Conservation (phyloP, 306 rosid species). For the Myrica gale region DNA sequence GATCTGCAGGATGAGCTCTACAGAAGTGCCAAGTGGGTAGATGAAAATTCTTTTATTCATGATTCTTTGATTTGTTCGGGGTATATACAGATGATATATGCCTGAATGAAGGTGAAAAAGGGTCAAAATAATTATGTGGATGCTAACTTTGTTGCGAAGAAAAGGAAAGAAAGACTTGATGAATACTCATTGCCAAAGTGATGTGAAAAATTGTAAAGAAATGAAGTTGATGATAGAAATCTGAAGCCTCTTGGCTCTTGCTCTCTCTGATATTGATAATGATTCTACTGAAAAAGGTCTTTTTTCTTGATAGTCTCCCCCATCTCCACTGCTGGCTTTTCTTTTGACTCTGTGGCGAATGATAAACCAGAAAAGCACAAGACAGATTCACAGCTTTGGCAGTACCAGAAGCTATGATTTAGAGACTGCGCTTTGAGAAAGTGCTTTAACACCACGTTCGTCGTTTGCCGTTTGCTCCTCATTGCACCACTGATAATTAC, state of each 20-base stretch:
- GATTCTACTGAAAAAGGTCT: constrained; percentile 39
- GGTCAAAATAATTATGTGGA: constrained; percentile 60
- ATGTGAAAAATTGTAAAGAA: constrained; percentile 26
- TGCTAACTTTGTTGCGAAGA: constrained; percentile 42
- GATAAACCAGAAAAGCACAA: constrained; percentile 16
- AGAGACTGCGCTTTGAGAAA: constrained; percentile 3
- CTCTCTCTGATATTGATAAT: constrained; percentile 15
- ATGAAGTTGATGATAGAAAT: constrained; percentile 28
- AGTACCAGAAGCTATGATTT: constrained; percentile 25
- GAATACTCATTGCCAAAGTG: constrained; percentile 41
- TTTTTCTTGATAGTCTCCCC: constrained; percentile 22
- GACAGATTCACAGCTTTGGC: constrained; percentile 31
- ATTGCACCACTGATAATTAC: background rate
- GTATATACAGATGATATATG: constrained; percentile 45
- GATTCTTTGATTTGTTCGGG: constrained; percentile 63
- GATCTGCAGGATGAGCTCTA: constrained; percentile 53
- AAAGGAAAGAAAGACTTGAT: constrained; percentile 29
- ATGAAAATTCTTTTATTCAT: constrained; percentile 49
- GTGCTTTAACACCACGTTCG: constrained; percentile 6
- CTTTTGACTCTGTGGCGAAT: constrained; percentile 16
- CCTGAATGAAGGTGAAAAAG: constrained; percentile 53
- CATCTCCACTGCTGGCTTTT: constrained; percentile 21
- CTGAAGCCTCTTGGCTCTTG: constrained; percentile 17
- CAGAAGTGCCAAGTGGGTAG: constrained; percentile 40
- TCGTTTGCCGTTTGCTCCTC: background rate